Evolutionary conservation across 176 grass and related monocot species (phyloP), one percentile per base, ranked within the genome.

Genomic region (Rhynchospora pubera): DNA sequence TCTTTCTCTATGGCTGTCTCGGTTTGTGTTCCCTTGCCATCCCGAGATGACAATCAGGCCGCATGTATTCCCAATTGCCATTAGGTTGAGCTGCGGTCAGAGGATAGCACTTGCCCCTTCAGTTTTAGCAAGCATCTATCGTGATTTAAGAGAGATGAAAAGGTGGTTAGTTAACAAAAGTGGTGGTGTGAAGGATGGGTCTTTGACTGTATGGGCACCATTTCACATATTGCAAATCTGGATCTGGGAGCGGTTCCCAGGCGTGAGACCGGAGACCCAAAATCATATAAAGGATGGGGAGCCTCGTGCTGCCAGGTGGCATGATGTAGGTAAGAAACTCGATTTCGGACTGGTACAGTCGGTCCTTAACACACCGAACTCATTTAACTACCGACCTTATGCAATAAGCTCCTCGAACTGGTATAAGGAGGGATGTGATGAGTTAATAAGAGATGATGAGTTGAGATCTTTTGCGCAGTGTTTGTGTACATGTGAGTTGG

Each of bases 31-130:
- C 69, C 77, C 87, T 57, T 85, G 78, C 26, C 95, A 92, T 65
- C 95, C 95, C 16, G 88, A 93, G 61, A 94, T 88, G 78, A 98
- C 95, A 39, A 89, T 98, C 76, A 86, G 88, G 66, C 92, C 89
- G 65, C 62, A 90, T 18, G 69, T 93, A 80, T 91, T 98, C 74
- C 90, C 90, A 11, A 92, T 98, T 34, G 92, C 92, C 32, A 72
- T 94, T 79, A 84, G 95, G 39, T 84, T 98, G 62, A 87, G 88
- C 9, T 84, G 61, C 24, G 92, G 95, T 13, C 82, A 89, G 14
- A 89, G 87, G 79, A 85, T 94, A 13, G 95, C 95, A 18, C 88
- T 98, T 30, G 88, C 80, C 0, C 90, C 95, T 3, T 89, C 95
- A 0, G 85, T 98, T 32, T 87, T 98, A 7, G 90, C 95, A 2